Percentiles rank a stretch among this genome's conserved stretches.
Conservation (phyloP, 306 rosid genomes). For the Sechiopsis laciniata region DNA sequence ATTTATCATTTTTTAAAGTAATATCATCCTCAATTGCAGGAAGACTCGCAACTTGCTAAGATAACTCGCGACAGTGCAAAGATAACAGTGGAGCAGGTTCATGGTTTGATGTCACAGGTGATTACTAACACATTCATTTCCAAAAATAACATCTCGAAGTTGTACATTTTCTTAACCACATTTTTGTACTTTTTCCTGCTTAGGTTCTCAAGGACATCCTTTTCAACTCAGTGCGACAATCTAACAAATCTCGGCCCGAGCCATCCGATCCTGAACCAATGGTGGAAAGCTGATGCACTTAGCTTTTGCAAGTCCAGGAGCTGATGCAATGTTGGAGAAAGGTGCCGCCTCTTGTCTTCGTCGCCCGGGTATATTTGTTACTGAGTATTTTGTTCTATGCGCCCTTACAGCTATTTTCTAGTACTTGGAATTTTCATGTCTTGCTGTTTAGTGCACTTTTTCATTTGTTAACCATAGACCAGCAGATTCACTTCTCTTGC, state of each 20-base stretch:
- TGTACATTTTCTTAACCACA: conserved; percentile 17
- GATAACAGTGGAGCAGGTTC: conserved; percentile 95
- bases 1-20: neutral
- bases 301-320: neutral
- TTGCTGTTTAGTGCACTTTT: neutral
- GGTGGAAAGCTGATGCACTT: conserved; percentile 62
- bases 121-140: conserved; percentile 6
- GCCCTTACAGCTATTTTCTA: conserved; percentile 1
- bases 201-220: conserved; percentile 90
- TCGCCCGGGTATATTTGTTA: neutral
- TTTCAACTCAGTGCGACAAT: conserved; percentile 69
- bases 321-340: neutral
- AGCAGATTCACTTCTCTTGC: conserved; percentile 5
- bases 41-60: conserved; percentile 83
- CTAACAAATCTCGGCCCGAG: conserved; percentile 53
- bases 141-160: neutral
- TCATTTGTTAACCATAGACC: conserved; percentile 14
- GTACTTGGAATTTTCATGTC: neutral
- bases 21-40: conserved; percentile 37
- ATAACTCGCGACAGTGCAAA: conserved; percentile 87
- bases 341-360: neutral
- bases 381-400: neutral
- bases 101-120: conserved; percentile 97
- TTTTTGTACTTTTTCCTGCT: conserved; percentile 14
- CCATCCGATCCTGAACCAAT: conserved; percentile 80